Percentiles rank a stretch among this genome's conserved stretches.
phyloP scores from a whole-genome alignment of 768 basidiomycete species.

The Naganishia vishniacii region DNA sequence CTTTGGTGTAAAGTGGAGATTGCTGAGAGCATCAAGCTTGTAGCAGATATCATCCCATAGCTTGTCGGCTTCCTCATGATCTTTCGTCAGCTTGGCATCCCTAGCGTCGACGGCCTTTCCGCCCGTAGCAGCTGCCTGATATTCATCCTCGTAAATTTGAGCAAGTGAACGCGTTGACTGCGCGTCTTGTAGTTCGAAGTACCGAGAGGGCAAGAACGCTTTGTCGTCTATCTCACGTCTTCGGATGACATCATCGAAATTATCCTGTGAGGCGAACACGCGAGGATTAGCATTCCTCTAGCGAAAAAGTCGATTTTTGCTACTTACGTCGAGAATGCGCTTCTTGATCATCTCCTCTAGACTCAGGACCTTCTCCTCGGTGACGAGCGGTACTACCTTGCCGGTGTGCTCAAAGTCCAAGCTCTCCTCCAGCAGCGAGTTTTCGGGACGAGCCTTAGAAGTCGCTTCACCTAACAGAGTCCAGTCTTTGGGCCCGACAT shows the following conservation, averaged over 20 bases:
- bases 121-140: constrained; percentile 62
- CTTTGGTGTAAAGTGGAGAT: constrained; percentile 92
- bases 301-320: no score
- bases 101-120: constrained; percentile 63
- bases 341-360: constrained; percentile 88
- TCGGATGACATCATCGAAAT: constrained; percentile 90
- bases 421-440: constrained; percentile 86
- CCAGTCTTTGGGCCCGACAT: constrained; percentile 86
- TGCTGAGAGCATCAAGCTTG: constrained; percentile 88
- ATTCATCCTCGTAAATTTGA: constrained; percentile 93
- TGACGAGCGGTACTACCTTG: constrained; percentile 80
- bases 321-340: constrained; percentile 66
- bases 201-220: constrained; percentile 81
- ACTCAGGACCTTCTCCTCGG: constrained; percentile 72
- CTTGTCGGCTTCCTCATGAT: constrained; percentile 78
- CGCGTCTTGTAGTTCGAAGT: constrained; percentile 81
- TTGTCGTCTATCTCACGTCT: constrained; percentile 69
- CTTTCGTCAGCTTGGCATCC: constrained; percentile 78
- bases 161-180: constrained; percentile 84
- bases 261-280: constrained; percentile 49
- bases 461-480: constrained; percentile 83
- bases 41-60: constrained; percentile 78
- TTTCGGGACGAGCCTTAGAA: constrained; percentile 74
- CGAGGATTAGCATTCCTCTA: no score
- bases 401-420: constrained; percentile 87